A percentile compares a stretch with the other conserved stretches of the same genome.
These are phyloP conservation scores for Davidsoniella neocaledoniae DNA, from an alignment of 2,329 filamentous ascomycete genomes.

Conservation along the genomic window DNA sequence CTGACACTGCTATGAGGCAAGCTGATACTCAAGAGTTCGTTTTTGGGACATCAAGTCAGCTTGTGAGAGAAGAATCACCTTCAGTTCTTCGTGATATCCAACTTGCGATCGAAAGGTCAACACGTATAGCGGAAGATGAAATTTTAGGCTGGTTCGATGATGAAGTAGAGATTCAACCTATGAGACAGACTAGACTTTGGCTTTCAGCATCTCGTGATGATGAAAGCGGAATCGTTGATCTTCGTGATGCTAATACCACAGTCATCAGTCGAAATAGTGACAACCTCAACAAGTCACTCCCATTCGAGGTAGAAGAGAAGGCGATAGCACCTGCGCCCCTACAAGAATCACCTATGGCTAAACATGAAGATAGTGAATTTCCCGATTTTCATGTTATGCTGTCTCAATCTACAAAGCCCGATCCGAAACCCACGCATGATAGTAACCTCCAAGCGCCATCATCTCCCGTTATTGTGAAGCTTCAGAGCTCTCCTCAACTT, in stretches of 20 bases:
- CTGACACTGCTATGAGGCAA: conserved; percentile 47
- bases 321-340: neutral
- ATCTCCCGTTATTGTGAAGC: neutral
- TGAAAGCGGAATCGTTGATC: conserved; percentile 31
- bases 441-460: neutral
- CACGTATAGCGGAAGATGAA: conserved; percentile 16
- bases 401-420: neutral
- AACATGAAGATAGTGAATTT: conserved; percentile 2
- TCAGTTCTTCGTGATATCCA: conserved; percentile 46
- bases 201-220: conserved; percentile 49
- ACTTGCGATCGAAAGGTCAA: conserved; percentile 42
- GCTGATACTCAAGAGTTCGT: conserved; percentile 57
- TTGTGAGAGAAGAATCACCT: conserved; percentile 57
- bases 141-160: neutral
- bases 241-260: conserved; percentile 25
- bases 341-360: neutral
- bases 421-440: neutral
- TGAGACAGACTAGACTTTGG: conserved; percentile 40
- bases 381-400: conserved; percentile 4
- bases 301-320: neutral
- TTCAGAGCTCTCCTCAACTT: neutral
- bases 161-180: neutral
- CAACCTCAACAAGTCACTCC: neutral
- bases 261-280: neutral
- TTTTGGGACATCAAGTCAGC: conserved; percentile 74